Percentiles rank a stretch among this genome's conserved stretches.
These are phyloP conservation scores for Nymphaea colorata DNA, from an alignment of 164 flowering plant genomes.

Conservation along the genomic window DNA sequence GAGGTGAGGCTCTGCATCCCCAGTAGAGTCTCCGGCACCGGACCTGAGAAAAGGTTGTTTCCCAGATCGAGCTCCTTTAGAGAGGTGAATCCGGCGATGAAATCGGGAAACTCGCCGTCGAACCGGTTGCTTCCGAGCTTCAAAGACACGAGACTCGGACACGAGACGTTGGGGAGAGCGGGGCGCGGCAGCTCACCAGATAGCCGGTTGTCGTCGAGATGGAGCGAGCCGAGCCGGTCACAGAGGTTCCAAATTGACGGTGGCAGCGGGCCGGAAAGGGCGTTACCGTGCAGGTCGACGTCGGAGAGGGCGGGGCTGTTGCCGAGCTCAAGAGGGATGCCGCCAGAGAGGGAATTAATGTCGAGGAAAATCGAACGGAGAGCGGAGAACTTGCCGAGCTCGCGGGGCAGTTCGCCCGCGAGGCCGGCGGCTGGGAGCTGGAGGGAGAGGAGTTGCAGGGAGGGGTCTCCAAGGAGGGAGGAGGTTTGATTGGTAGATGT, in stretches of 20 bases:
- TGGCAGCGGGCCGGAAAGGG: constrained; percentile 47
- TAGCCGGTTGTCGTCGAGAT: constrained; percentile 51
- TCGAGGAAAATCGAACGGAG: constrained; percentile 60
- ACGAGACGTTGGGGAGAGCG: constrained; percentile 59
- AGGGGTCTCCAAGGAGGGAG: constrained; percentile 45
- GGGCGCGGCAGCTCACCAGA: constrained; percentile 71
- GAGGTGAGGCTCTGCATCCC: constrained; percentile 39
- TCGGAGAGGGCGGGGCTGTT: constrained; percentile 64
- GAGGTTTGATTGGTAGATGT: constrained; percentile 46
- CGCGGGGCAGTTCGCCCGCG: constrained; percentile 67
- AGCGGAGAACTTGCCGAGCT: constrained; percentile 63
- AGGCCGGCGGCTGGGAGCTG: constrained; percentile 86
- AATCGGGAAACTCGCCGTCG: constrained; percentile 67
- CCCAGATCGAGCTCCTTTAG: constrained; percentile 73
- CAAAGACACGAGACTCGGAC: constrained; percentile 46
- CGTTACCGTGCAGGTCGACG: constrained; percentile 59
- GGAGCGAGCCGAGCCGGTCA: constrained; percentile 49
- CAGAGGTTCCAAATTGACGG: constrained; percentile 96
- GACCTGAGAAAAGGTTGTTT: constrained; percentile 49
- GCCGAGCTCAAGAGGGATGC: constrained; percentile 85
- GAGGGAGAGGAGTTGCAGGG: constrained; percentile 59
- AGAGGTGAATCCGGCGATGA: constrained; percentile 36
- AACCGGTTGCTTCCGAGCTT: constrained; percentile 67
- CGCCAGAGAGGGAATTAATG: constrained; percentile 55
- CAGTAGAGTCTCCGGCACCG: constrained; percentile 37